Conservation (phyloP, 2,329 filamentous ascomycete genomes). For the Annulohypoxylon truncatum region DNA sequence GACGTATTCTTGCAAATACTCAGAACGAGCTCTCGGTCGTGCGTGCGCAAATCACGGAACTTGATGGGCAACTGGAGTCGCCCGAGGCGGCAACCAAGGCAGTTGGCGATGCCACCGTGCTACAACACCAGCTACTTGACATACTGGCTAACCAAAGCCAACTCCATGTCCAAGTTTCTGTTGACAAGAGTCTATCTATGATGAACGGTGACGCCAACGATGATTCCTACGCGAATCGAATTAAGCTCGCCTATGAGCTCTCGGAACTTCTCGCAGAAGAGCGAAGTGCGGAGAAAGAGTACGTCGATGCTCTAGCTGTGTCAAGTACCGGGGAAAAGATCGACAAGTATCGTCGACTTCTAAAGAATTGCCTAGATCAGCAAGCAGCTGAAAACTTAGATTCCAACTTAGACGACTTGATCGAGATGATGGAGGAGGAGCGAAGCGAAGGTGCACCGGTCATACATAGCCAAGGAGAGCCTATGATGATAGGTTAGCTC, state of each 20-base stretch:
- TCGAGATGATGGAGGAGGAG: constrained; percentile 73
- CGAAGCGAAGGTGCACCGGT: constrained; percentile 53
- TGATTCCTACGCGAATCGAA: constrained; percentile 65
- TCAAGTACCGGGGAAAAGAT: constrained; percentile 79
- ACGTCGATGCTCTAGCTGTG: constrained; percentile 74
- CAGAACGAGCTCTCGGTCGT: constrained; percentile 73
- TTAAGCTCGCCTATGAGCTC: constrained; percentile 69
- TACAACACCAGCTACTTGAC: constrained; percentile 62
- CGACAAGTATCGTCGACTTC: constrained; percentile 76
- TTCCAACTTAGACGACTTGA: constrained; percentile 69
- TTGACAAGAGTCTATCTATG: constrained; percentile 62
- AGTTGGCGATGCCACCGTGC: constrained; percentile 62
- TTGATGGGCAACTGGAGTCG: constrained; percentile 66
- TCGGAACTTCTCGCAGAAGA: constrained; percentile 68
- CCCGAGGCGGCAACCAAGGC: constrained; percentile 65
- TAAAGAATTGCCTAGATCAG: constrained; percentile 75
- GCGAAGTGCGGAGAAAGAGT: constrained; percentile 71
- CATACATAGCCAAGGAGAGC: constrained; percentile 37
- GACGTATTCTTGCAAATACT: constrained; percentile 72
- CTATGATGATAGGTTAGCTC: constrained; percentile 45
- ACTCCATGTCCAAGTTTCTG: constrained; percentile 63
- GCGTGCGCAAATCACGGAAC: constrained; percentile 68
- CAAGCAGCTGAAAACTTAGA: constrained; percentile 76
- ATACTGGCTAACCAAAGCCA: constrained; percentile 65
- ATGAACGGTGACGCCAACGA: constrained; percentile 61